Percentiles rank a stretch among this genome's conserved stretches.
These are phyloP conservation scores for Chaetoscypha palmicola DNA, from an alignment of 2,329 filamentous ascomycete genomes.

Conservation along the genomic window DNA sequence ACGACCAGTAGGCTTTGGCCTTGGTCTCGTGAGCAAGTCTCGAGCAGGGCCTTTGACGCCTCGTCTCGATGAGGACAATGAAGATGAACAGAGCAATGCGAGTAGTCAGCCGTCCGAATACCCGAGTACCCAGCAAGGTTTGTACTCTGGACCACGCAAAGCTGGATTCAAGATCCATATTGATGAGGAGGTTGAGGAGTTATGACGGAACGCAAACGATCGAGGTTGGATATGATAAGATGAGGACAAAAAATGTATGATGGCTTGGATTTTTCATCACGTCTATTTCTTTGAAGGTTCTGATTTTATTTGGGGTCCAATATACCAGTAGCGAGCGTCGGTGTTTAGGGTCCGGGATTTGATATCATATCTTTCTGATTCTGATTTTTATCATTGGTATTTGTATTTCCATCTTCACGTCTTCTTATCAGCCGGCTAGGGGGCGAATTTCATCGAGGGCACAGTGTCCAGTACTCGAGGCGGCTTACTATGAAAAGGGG, in stretches of 20 bases:
- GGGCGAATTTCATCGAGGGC: neutral
- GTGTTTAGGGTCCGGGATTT: neutral
- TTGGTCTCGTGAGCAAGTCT: neutral
- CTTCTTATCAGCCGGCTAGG: neutral
- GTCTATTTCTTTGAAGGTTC: neutral
- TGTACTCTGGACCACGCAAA: conserved; percentile 4
- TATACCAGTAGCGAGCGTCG: neutral
- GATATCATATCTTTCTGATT: neutral
- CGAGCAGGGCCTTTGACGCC: neutral
- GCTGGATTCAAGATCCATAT: conserved; percentile 25
- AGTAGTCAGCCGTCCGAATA: conserved; percentile 52
- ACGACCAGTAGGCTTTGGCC: neutral
- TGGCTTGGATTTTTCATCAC: neutral
- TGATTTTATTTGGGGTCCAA: too few relatives aligned
- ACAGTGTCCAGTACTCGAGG: neutral
- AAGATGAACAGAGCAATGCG: conserved; percentile 29
- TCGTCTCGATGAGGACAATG: conserved; percentile 23
- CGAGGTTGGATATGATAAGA: neutral
- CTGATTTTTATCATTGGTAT: neutral
- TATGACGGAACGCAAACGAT: neutral
- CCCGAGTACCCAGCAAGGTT: conserved; percentile 40
- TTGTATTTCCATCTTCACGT: neutral
- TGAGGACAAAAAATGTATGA: conserved; percentile 1
- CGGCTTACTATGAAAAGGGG: neutral
- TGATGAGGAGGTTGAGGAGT: conserved; percentile 19